These are phyloP conservation scores for Heritiera littoralis DNA, from an alignment of 345 rosid genomes.

Conservation along the genomic window DNA sequence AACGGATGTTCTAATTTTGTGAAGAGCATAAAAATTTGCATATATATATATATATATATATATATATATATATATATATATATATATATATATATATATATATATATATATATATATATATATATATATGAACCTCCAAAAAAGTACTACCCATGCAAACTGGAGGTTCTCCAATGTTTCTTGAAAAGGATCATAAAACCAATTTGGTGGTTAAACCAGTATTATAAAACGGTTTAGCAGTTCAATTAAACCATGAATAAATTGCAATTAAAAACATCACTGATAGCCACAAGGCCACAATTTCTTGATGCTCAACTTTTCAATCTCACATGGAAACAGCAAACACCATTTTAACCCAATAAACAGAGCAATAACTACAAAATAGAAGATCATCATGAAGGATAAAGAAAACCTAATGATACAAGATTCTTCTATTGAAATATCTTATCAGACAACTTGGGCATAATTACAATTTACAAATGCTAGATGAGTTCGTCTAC, in stretches of 20 bases:
- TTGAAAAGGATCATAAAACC: neutral
- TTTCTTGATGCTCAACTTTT: conserved; percentile 1
- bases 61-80: too few relatives aligned
- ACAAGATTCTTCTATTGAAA: neutral
- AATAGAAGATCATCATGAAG: neutral
- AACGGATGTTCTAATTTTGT: neutral
- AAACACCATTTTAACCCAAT: conserved; percentile 1
- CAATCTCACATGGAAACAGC: neutral
- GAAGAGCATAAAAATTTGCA: neutral
- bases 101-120: too few relatives aligned
- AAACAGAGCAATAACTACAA: neutral
- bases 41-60: conserved; percentile 2
- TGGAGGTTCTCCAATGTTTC: neutral
- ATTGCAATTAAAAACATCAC: neutral
- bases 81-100: too few relatives aligned
- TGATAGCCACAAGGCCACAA: neutral
- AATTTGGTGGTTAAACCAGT: neutral
- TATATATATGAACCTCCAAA: neutral
- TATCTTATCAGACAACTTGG: conserved; percentile 1
- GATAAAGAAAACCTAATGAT: neutral
- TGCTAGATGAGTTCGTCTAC: conserved; percentile 27
- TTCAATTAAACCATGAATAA: neutral
- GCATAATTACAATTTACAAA: conserved; percentile 7
- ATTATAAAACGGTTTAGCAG: neutral
- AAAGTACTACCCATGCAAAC: neutral